Evolutionary conservation across 768 basidiomycete genomes (phyloP), one percentile per base, ranked within the genome.

Genomic region (Panaeolus papilionaceus): DNA sequence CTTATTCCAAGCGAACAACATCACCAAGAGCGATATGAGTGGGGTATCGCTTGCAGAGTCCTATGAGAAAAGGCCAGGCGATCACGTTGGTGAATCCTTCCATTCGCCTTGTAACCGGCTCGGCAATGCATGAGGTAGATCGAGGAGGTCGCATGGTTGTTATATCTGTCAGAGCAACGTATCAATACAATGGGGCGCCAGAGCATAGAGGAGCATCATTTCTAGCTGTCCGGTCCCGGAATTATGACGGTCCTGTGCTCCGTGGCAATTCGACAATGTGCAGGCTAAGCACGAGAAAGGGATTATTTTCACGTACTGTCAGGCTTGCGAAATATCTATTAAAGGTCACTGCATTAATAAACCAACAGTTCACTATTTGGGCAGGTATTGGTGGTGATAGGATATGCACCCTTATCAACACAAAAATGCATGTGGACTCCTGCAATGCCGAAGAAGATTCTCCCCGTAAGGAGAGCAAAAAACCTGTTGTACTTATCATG

Each of bases 191-290:
- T 33, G 10, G 28, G 12, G 6, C 54, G 33, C 54, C 33, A 58
- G 54, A 37, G 11, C 54, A 49, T 33, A 33, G 54, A 58, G 12
- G 28, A 33, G 12, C 54, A 18, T 28, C 11, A 14, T 58, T 33
- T 11, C 11, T 1, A 33, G 26, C 20, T 37, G 54, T 58, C 54
- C 54, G 54, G 54, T 37, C 54, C 54, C 54, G 54, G 54, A 28
- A 28, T 33, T 58, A 58, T 58, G 26, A 58, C 54, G 54, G 54
- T 16, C 54, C 28, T 49, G 12, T 16, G 12, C 33, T 58, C 54
- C 9, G 54, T 14, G 54, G 54, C 54, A 58, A 28, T 33, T 58
- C 6, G 54, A 58, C 54, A 58, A 58, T 58, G 54, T 58, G 54
- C 54, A 33, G 20, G 1, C 33, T 33, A 33, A 33, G 47, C 23